Evolutionary conservation across 192 early-diverging fungal genomes (phyloP).

Genomic region (Coemansia umbellata): DNA sequence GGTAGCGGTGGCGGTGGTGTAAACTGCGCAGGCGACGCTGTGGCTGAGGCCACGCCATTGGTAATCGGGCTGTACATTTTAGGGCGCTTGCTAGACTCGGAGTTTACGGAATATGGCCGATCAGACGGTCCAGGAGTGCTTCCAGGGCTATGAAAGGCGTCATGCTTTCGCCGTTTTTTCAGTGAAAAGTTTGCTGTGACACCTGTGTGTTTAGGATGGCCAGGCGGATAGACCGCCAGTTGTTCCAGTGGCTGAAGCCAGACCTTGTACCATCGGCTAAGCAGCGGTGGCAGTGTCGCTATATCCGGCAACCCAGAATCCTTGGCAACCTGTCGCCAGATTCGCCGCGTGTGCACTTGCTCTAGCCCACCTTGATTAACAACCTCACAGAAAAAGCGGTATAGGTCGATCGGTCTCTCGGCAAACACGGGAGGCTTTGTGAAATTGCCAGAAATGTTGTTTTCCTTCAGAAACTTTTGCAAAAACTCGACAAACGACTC

Average conservation of each 20-base stretch:
- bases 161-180: slow-evolving; percentile 44
- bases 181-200: slow-evolving; percentile 45
- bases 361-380: slow-evolving; percentile 42
- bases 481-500: slow-evolving; percentile 38
- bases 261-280: slow-evolving; percentile 51
- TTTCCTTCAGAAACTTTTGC: slow-evolving; percentile 40
- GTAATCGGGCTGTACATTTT: slow-evolving; percentile 26
- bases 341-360: slow-evolving; percentile 38
- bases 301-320: slow-evolving; percentile 45
- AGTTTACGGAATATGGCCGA: slow-evolving; percentile 26
- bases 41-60: slow-evolving; percentile 25
- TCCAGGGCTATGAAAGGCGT: slow-evolving; percentile 31
- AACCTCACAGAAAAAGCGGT: slow-evolving; percentile 48
- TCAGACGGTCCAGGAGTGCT: slow-evolving; percentile 38
- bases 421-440: slow-evolving; percentile 36
- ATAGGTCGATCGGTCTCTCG: slow-evolving; percentile 35
- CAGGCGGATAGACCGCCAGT: slow-evolving; percentile 44
- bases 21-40: slow-evolving; percentile 24
- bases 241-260: slow-evolving; percentile 52
- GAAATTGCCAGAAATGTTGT: slow-evolving; percentile 36
- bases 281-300: slow-evolving; percentile 42
- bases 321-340: slow-evolving; percentile 49
- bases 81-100: slow-evolving; percentile 26
- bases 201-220: slow-evolving; percentile 46
- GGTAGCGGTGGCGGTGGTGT: slow-evolving; percentile 27